Percentiles rank a stretch among this genome's conserved stretches.
These are phyloP conservation scores for Cyberlindnera japonica DNA, from an alignment of 805 yeast genomes.

Conservation along the genomic window DNA sequence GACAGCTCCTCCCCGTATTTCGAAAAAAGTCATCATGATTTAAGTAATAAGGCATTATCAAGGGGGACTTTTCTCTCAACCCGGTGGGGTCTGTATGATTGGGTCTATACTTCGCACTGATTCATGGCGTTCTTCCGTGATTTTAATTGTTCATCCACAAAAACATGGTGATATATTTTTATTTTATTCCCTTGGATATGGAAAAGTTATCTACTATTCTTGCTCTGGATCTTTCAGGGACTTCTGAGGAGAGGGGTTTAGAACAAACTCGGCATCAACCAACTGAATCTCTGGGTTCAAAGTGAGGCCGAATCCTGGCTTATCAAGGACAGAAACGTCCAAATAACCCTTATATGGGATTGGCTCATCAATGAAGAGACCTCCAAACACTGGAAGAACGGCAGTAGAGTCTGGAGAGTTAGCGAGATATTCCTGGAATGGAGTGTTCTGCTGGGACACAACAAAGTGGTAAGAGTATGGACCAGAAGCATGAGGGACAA, in stretches of 20 bases:
- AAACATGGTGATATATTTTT: no score
- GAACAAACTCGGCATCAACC: constrained; percentile 37
- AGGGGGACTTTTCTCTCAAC: no score
- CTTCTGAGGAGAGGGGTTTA: constrained; percentile 39
- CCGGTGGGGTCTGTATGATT: no score
- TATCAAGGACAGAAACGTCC: constrained; percentile 37
- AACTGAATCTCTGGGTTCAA: constrained; percentile 41
- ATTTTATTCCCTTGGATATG: no score
- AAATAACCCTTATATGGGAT: constrained; percentile 43
- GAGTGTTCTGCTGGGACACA: constrained; percentile 46
- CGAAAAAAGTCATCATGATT: no score
- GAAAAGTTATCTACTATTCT: constrained; percentile 1
- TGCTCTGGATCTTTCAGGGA: constrained; percentile 22
- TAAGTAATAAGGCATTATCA: no score
- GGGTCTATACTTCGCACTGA: no score
- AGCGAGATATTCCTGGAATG: constrained; percentile 49
- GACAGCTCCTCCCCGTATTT: no score
- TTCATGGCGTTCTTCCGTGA: no score
- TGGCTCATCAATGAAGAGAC: constrained; percentile 43
- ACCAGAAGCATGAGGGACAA: constrained; percentile 53
- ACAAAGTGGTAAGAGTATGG: constrained; percentile 50
- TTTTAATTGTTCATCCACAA: no score
- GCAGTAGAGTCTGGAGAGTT: constrained; percentile 45
- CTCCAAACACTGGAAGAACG: constrained; percentile 46
- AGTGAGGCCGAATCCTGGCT: constrained; percentile 49